Percentiles rank a stretch among this genome's conserved stretches.
phyloP scores from a whole-genome alignment of 75 land plant genomes.

The Pseudotsuga menziesii region DNA sequence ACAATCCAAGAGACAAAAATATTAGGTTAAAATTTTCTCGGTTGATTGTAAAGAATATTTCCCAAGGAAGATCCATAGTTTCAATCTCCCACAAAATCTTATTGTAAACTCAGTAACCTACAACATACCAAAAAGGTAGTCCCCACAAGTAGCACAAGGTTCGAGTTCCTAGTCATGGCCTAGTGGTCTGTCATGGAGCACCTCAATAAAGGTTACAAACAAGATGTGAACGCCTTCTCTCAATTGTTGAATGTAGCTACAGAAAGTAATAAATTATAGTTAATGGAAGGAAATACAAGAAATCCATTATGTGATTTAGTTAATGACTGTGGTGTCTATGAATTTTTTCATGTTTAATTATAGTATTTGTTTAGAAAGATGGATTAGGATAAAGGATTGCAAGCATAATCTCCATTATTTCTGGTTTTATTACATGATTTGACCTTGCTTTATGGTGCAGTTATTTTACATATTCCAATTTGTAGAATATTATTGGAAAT shows the following conservation, averaged over 20 bases:
- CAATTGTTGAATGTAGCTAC: slow-evolving; percentile 74
- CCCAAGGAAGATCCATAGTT: not conserved
- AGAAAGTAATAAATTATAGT: no score
- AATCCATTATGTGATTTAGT: no score
- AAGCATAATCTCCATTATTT: not conserved
- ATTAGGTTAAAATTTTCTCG: no score
- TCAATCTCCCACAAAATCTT: no score
- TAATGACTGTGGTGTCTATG: no score
- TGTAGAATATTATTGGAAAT: slow-evolving; percentile 41
- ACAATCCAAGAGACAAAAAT: not conserved
- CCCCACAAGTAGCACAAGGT: slow-evolving; percentile 96
- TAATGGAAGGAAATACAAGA: no score
- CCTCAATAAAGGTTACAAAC: slow-evolving; percentile 95
- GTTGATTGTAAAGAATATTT: no score
- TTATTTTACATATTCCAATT: slow-evolving; percentile 62
- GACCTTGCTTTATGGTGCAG: slow-evolving; percentile 26
- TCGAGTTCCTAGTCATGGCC: slow-evolving; percentile 99
- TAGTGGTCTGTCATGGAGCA: slow-evolving; percentile 90
- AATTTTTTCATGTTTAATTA: no score
- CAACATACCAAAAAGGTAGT: slow-evolving; percentile 93
- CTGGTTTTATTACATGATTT: not conserved
- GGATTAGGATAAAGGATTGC: no score
- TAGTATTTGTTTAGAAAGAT: no score
- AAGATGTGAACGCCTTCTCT: slow-evolving; percentile 95
- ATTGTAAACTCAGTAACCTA: slow-evolving; percentile 43